A percentile compares a stretch with the other conserved stretches of the same genome.
phyloP scores from a whole-genome alignment of 2,329 filamentous ascomycete genomes.

The Diaporthe sp. region DNA sequence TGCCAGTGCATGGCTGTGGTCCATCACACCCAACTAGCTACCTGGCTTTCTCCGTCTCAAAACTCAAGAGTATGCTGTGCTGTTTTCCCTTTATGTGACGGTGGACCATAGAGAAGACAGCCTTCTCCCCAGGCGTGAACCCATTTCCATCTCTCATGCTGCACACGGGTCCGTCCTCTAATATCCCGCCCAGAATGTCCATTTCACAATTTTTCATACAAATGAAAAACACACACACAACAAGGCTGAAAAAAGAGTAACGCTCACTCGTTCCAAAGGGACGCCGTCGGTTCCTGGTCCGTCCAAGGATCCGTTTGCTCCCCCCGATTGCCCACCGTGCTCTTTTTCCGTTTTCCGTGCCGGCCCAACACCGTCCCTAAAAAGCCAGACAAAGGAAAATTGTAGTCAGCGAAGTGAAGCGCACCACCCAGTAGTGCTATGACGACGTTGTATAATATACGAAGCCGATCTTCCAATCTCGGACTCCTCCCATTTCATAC shows the following conservation, averaged over 20 bases:
- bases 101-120: neutral
- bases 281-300: constrained; percentile 1
- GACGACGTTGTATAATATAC: constrained; percentile 13
- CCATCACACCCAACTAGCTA: neutral
- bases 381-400: constrained; percentile 21
- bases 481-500: neutral
- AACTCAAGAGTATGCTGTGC: constrained; percentile 9
- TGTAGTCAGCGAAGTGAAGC: neutral
- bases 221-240: neutral
- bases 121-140: neutral
- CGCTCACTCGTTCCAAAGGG: constrained; percentile 12
- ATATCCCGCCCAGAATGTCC: neutral
- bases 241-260: neutral
- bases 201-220: neutral
- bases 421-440: constrained; percentile 29
- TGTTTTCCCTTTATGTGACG: constrained; percentile 5
- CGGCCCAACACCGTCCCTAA: constrained; percentile 3
- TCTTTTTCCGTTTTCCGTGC: neutral
- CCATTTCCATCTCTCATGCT: neutral
- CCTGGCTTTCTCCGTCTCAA: neutral
- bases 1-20: neutral
- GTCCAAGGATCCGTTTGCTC: constrained; percentile 4
- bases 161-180: neutral
- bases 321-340: neutral
- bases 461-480: neutral